Evolutionary conservation across 2,329 filamentous ascomycete species (phyloP).

Genomic region (Cadophora gregata): DNA sequence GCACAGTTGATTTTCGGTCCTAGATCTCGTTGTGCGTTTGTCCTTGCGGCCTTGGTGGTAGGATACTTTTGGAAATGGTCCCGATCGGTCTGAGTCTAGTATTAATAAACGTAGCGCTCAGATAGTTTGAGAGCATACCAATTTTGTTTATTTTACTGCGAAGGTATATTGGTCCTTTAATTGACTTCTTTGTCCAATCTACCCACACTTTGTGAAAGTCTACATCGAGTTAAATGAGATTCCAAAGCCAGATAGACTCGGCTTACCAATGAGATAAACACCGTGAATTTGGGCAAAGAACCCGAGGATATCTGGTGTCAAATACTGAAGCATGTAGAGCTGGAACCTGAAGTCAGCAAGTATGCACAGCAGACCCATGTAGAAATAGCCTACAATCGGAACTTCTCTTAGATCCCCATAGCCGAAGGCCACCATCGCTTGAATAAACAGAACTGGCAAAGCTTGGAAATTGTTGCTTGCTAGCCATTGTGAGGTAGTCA

Average conservation of each 20-base stretch:
- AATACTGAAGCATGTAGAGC: slow-evolving; percentile 24
- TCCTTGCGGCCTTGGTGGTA: slow-evolving; percentile 5
- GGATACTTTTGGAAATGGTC: slow-evolving; percentile 1
- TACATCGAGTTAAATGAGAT: neutral
- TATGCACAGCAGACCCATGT: neutral
- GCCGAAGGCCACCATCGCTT: slow-evolving; percentile 22
- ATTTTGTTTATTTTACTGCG: slow-evolving; percentile 18
- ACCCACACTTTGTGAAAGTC: slow-evolving; percentile 24
- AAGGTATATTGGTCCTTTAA: slow-evolving; percentile 15
- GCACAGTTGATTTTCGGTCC: slow-evolving; percentile 9
- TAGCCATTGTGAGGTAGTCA: slow-evolving; percentile 18
- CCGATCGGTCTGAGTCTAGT: slow-evolving; percentile 1
- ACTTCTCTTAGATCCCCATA: slow-evolving; percentile 20
- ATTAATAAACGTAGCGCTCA: neutral
- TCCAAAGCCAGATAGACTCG: no score
- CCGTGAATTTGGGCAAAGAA: slow-evolving; percentile 16
- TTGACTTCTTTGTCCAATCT: slow-evolving; percentile 10
- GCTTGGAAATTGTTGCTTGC: slow-evolving; percentile 18
- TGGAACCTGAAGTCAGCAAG: slow-evolving; percentile 3
- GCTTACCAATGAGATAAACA: slow-evolving; percentile 14
- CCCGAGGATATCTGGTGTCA: slow-evolving; percentile 22
- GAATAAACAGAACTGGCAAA: slow-evolving; percentile 22
- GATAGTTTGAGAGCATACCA: neutral
- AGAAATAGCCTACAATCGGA: slow-evolving; percentile 14
- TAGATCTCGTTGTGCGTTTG: neutral